A percentile compares a stretch with the other conserved stretches of the same genome.
phyloP scores from a whole-genome alignment of 1,284 basidiomycete species.

The Boletellus deceptivus region DNA sequence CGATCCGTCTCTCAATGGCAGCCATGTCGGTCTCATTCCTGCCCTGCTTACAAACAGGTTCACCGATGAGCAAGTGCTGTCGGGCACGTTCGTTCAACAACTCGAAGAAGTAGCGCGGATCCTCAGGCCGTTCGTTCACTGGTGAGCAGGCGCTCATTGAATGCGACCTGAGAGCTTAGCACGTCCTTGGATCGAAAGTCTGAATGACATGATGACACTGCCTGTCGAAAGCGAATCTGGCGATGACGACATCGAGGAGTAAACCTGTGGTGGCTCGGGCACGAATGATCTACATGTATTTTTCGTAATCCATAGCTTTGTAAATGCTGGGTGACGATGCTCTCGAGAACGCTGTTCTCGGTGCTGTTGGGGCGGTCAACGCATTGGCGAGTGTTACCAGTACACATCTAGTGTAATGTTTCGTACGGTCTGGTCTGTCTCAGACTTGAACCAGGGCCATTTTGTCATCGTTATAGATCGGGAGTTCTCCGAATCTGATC shows the following conservation, averaged over 20 bases:
- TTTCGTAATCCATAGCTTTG: background rate
- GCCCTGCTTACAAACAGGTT: conserved; percentile 50
- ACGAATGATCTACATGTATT: conserved; percentile 5
- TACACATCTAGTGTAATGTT: conserved; percentile 1
- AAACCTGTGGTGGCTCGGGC: background rate
- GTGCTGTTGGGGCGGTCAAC: conserved; percentile 18
- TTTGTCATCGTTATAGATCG: conserved; percentile 36
- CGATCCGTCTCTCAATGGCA: background rate
- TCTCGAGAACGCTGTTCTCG: background rate
- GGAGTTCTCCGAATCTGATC: conserved; percentile 32
- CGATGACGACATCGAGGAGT: conserved; percentile 12
- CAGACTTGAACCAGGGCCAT: conserved; percentile 6
- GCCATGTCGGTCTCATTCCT: background rate
- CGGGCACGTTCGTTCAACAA: conserved; percentile 54
- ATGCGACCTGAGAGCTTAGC: background rate
- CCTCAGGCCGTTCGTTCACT: conserved; percentile 77
- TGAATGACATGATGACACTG: conserved; percentile 67
- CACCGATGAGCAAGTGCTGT: conserved; percentile 69
- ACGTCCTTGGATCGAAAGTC: conserved; percentile 37
- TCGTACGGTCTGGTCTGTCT: background rate
- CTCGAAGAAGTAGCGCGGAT: conserved; percentile 55
- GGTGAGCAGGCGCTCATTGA: conserved; percentile 48
- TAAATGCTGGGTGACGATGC: background rate
- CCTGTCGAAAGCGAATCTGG: conserved; percentile 26
- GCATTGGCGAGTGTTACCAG: conserved; percentile 13